Percentiles rank a stretch among this genome's conserved stretches.
Conservation (phyloP, 371 early-diverging fungal genomes). For the Chytridium lagenaria region DNA sequence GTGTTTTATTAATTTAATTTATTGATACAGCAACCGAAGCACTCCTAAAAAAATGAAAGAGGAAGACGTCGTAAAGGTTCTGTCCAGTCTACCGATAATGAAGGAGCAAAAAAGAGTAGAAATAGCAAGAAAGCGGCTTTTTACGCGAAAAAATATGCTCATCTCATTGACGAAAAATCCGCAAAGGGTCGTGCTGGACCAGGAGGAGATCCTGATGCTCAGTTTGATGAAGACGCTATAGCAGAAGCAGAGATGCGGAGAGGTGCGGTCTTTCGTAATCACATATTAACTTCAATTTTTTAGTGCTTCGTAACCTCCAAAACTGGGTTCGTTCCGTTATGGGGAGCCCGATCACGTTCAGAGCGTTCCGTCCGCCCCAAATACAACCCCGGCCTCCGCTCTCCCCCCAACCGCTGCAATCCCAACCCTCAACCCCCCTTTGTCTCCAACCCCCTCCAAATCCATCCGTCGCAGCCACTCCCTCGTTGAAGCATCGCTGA, state of each 20-base stretch:
- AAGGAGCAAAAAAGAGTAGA: background rate
- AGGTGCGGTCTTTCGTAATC: background rate
- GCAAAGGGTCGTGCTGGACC: background rate
- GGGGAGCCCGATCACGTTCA: background rate
- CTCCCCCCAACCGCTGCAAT: conserved; percentile 6
- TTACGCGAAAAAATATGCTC: background rate
- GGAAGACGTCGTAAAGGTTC: too few species aligned
- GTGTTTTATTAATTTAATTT: background rate
- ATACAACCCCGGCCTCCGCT: conserved; percentile 7
- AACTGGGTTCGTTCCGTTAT: conserved; percentile 19
- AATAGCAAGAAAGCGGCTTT: background rate
- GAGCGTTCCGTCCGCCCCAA: background rate
- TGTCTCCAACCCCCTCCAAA: background rate
- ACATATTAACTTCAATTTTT: background rate
- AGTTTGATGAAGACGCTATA: conserved; percentile 16
- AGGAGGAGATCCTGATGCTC: conserved; percentile 16
- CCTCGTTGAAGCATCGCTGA: background rate
- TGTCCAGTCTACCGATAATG: too few species aligned
- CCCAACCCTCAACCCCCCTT: background rate
- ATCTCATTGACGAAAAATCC: background rate
- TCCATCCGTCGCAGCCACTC: background rate
- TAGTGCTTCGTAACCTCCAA: conserved; percentile 19
- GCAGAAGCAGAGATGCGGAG: conserved; percentile 20
- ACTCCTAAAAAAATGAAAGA: background rate
- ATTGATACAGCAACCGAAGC: background rate